Conservation (phyloP, 1,139 yeast genomes). For the Wickerhamomyces sp. region DNA sequence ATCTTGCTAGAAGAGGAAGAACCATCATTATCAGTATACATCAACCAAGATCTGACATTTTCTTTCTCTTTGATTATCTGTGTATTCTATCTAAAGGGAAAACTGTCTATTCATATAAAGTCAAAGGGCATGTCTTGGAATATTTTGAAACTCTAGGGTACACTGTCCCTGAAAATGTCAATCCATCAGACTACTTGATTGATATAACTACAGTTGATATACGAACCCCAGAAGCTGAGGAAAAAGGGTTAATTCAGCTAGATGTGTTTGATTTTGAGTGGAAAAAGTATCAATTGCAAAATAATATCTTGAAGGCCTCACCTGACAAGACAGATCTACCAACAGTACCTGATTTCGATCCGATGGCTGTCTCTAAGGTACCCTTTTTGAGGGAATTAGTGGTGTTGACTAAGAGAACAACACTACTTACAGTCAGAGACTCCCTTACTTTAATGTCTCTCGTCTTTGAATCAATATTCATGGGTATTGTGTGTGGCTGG, state of each 20-base stretch:
- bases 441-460: conserved; percentile 19
- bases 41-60: conserved; percentile 81
- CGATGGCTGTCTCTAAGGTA: conserved; percentile 20
- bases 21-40: conserved; percentile 76
- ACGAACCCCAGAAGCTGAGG: conserved; percentile 38
- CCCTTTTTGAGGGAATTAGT: conserved; percentile 47
- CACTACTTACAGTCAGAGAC: conserved; percentile 56
- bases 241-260: conserved; percentile 41
- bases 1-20: conserved; percentile 57
- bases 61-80: conserved; percentile 59
- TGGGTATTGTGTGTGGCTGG: conserved; percentile 73
- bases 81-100: conserved; percentile 68
- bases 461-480: conserved; percentile 18
- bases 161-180: conserved; percentile 40
- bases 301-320: neutral
- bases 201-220: conserved; percentile 70
- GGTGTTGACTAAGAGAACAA: conserved; percentile 54
- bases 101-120: conserved; percentile 55
- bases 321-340: neutral
- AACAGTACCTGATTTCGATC: neutral
- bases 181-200: conserved; percentile 64
- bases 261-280: conserved; percentile 44
- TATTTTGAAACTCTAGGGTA: conserved; percentile 53
- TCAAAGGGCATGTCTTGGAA: conserved; percentile 35
- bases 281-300: conserved; percentile 29